Evolutionary conservation across 345 rosid genomes (phyloP).

Genomic region (Salix udensis): DNA sequence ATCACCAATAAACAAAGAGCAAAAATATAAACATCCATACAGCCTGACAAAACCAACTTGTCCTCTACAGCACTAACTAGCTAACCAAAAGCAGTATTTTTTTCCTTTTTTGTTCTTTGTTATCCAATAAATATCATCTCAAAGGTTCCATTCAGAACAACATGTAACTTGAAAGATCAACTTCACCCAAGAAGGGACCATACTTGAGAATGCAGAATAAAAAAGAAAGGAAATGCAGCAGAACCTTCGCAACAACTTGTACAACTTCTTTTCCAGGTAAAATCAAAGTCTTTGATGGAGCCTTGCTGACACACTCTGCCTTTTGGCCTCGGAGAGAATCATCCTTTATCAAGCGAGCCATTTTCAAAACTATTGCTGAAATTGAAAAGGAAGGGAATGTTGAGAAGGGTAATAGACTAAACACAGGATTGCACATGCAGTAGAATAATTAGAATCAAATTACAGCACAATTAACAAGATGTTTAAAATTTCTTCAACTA

Average conservation of each 20-base stretch:
- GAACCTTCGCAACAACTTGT: conserved; percentile 91
- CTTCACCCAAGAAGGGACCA: conserved; percentile 7
- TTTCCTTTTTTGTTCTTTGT: not conserved
- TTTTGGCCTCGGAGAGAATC: conserved; percentile 54
- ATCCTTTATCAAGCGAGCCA: conserved; percentile 77
- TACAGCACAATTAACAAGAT: not conserved
- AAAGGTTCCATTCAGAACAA: not conserved
- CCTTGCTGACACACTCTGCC: conserved; percentile 57
- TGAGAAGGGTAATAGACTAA: conserved; percentile 13
- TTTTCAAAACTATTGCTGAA: conserved; percentile 81
- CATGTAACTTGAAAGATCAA: not conserved
- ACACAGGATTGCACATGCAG: not conserved
- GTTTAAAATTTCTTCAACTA: not conserved
- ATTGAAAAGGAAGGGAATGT: conserved; percentile 15
- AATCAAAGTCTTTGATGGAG: conserved; percentile 59
- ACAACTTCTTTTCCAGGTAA: conserved; percentile 81
- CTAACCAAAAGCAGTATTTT: not conserved
- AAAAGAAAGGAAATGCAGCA: conserved; percentile 15
- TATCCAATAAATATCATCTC: not conserved
- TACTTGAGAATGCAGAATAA: conserved; percentile 3
- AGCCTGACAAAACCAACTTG: not conserved
- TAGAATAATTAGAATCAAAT: conserved; percentile 1
- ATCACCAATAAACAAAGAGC: not conserved
- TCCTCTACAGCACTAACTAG: not conserved
- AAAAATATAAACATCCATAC: not conserved